Base-by-base conservation (phyloP, 768 basidiomycete species). In the Macrolepiota albuminosa region DNA sequence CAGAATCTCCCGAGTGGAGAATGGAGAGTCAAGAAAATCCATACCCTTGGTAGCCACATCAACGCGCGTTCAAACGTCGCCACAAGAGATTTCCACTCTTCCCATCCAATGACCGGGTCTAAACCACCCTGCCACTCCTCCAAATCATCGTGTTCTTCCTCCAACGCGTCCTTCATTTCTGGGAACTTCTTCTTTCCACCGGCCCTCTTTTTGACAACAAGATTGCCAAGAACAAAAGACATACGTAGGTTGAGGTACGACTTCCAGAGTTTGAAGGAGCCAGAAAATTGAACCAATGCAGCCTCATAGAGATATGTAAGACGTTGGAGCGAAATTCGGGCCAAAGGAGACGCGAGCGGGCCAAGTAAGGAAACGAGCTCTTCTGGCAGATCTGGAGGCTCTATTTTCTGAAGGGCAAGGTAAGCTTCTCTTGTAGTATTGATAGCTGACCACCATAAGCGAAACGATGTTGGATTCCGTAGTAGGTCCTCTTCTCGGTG, bases 241-340 rank as follows among this genome's bases (percentile, higher is more conserved):
- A 91, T 87, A 51, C 97, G 84, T 75, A 88, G 85, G 54, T 80
- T 81, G 46, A 98, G 78, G 72, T 99, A 99, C 0, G 91, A 83
- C 69, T 93, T 95, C 97, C 97, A 98, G 55, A 98, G 75, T 72
- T 97, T 95, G 84, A 93, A 98, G 2, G 89, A 92, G 11, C 82
- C 85, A 0, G 95, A 89, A 68, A 98, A 97, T 63, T 95, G 84
- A 4, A 75, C 81, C 26, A 99, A 81, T 0, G 96, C 96, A 21
- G 92, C 80, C 73, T 99, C 97, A 70, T 97, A 98, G n/a, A 97
- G 82, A 72, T 91, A 95, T 3, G 89, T 89, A 36, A 96, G 76
- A 51, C 88, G 85, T 66, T 97, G 93, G 7, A 98, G 76, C 31
- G 87, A 86, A 47, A 85, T 79, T 62, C 95, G 82, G 48, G 89